Percentiles rank a stretch among this genome's conserved stretches.
Conservation (phyloP, 306 rosid genomes). For the Citrullus colocynthis region DNA sequence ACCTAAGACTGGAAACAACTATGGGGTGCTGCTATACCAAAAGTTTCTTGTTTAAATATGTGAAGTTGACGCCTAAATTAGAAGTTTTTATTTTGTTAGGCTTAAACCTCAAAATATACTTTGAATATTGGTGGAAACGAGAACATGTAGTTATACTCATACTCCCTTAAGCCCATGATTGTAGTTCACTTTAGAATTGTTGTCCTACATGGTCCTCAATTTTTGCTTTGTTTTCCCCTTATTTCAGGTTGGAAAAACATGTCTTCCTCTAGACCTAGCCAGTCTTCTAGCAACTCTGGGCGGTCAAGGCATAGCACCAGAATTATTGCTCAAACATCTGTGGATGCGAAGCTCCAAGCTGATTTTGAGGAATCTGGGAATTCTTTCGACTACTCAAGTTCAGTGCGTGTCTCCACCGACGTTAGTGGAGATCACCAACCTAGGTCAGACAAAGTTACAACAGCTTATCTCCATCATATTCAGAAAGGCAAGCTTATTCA, state of each 20-base stretch:
- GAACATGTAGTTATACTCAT: neutral
- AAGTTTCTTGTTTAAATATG: neutral
- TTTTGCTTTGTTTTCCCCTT: neutral
- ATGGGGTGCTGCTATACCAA: neutral
- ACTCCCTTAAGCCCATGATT: neutral
- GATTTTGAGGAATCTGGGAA: conserved; percentile 73
- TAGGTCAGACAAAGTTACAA: conserved; percentile 61
- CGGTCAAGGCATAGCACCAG: conserved; percentile 71
- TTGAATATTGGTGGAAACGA: neutral
- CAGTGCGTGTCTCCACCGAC: conserved; percentile 41
- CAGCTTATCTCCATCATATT: conserved; percentile 78
- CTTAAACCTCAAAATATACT: neutral
- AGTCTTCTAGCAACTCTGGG: conserved; percentile 65
- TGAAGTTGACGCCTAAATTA: neutral
- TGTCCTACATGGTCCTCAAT: conserved; percentile 24
- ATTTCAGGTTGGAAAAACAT: conserved; percentile 33
- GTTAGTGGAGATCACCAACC: conserved; percentile 40
- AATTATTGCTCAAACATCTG: conserved; percentile 74
- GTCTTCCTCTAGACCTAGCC: conserved; percentile 77
- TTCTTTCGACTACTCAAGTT: conserved; percentile 83
- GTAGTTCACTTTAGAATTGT: neutral
- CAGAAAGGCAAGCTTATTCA: conserved; percentile 87
- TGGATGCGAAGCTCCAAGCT: conserved; percentile 87
- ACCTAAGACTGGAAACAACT: neutral
- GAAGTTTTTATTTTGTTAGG: neutral